These are phyloP conservation scores for Vaccinium myrtillus DNA, from an alignment of 148 eudicot genomes.

Conservation along the genomic window DNA sequence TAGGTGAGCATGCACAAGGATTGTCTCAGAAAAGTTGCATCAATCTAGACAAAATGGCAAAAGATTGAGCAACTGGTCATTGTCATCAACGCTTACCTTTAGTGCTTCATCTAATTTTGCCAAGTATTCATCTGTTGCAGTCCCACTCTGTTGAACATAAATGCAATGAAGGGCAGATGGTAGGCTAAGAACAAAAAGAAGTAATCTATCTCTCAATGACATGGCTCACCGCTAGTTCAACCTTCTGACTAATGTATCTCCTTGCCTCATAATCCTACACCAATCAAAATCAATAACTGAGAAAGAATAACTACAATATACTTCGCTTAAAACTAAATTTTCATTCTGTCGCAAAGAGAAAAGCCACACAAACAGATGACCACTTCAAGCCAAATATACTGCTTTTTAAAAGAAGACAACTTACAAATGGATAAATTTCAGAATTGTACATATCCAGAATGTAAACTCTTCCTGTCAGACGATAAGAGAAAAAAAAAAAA, in stretches of 20 bases:
- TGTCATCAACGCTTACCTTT: constrained; percentile 43
- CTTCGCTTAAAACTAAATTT: not conserved
- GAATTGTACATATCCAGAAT: constrained; percentile 91
- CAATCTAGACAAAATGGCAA: not conserved
- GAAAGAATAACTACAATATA: not conserved
- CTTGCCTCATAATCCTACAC: constrained; percentile 72
- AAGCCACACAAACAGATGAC: not conserved
- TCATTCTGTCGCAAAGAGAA: not conserved
- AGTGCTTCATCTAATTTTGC: constrained; percentile 75
- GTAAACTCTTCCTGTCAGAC: constrained; percentile 74
- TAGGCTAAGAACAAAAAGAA: constrained; percentile 11
- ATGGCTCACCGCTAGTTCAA: constrained; percentile 71
- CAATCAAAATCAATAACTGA: not conserved
- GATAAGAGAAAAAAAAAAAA: not conserved
- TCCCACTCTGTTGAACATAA: constrained; percentile 59
- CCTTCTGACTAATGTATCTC: constrained; percentile 65
- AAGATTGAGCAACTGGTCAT: not conserved
- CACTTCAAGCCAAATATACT: not conserved
- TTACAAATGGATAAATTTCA: constrained; percentile 79
- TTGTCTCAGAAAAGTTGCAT: not conserved
- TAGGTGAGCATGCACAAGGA: not conserved
- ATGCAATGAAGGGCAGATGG: not conserved
- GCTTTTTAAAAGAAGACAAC: constrained; percentile 25
- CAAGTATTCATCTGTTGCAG: constrained; percentile 71
- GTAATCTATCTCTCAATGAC: not conserved